A percentile compares a stretch with the other conserved stretches of the same genome.
Conservation (phyloP, 2,329 filamentous ascomycete species). For the Hypoxylon sp. region DNA sequence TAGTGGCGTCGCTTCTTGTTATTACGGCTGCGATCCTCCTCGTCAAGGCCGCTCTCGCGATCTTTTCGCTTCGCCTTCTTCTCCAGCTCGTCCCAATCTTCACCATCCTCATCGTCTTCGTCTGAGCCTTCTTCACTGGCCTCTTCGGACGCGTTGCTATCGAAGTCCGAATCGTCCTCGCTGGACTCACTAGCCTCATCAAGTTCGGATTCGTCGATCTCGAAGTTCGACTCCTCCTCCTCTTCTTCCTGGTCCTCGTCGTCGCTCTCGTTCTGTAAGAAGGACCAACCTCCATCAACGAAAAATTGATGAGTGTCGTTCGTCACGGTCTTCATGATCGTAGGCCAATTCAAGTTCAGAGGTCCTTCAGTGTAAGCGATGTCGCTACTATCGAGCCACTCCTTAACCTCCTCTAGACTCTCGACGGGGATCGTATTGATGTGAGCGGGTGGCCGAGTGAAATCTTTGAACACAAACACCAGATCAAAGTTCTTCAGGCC, state of each 20-base stretch:
- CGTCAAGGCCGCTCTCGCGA: constrained; percentile 76
- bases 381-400: constrained; percentile 96
- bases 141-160: constrained; percentile 87
- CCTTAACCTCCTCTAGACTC: constrained; percentile 93
- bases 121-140: constrained; percentile 82
- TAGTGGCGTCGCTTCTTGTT: constrained; percentile 77
- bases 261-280: constrained; percentile 89
- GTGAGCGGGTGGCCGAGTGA: constrained; percentile 88
- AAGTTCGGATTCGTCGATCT: constrained; percentile 88
- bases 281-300: constrained; percentile 93
- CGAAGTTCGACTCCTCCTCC: constrained; percentile 92
- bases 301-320: constrained; percentile 97
- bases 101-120: constrained; percentile 72
- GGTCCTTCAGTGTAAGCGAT: constrained; percentile 95
- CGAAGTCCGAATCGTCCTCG: constrained; percentile 92
- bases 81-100: constrained; percentile 96
- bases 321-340: constrained; percentile 99
- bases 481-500: constrained; percentile 99
- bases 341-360: constrained; percentile 97
- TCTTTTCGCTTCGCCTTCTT: constrained; percentile 91
- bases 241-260: constrained; percentile 86
- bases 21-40: constrained; percentile 80
- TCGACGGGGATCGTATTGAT: constrained; percentile 99
- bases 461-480: constrained; percentile 98
- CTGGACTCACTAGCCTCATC: constrained; percentile 83